phyloP scores from a whole-genome alignment of 1,284 basidiomycete species.

The Ceratobasidium sp. region DNA sequence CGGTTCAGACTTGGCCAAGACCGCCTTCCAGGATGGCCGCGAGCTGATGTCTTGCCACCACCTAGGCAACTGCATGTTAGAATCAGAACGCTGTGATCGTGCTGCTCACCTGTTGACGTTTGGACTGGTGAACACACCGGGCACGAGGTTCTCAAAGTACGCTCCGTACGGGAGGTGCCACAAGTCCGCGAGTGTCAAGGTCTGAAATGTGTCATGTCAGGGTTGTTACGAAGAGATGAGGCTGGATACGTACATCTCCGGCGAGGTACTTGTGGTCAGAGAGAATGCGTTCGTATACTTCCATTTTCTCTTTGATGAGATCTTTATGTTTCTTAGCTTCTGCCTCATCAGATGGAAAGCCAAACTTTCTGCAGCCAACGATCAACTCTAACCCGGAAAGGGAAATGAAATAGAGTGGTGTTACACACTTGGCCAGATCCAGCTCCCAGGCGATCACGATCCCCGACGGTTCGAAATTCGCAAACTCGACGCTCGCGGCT shows the following conservation, averaged over 20 bases:
- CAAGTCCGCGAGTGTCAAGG: slow-evolving; percentile 63
- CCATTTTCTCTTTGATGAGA: slow-evolving; percentile 57
- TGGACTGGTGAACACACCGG: slow-evolving; percentile 49
- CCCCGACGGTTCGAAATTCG: slow-evolving; percentile 52
- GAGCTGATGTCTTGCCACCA: slow-evolving; percentile 57
- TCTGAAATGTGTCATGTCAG: slow-evolving; percentile 3
- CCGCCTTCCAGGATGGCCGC: slow-evolving; percentile 56
- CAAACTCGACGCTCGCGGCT: slow-evolving; percentile 53
- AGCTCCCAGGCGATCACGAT: slow-evolving; percentile 11
- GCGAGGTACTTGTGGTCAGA: slow-evolving; percentile 61
- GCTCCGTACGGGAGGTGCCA: slow-evolving; percentile 63
- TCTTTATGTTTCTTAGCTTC: slow-evolving; percentile 53
- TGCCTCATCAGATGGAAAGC: slow-evolving; percentile 50
- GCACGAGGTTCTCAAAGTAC: slow-evolving; percentile 49
- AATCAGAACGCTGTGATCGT: background rate
- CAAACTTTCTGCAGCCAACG: background rate
- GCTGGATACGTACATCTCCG: slow-evolving; percentile 57
- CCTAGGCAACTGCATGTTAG: background rate
- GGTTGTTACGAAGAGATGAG: background rate
- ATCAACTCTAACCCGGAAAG: background rate
- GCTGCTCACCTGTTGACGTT: background rate
- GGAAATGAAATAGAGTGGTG: background rate
- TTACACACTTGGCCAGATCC: slow-evolving; percentile 2
- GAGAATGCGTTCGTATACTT: slow-evolving; percentile 62
- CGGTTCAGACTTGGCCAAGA: slow-evolving; percentile 41